A percentile compares a stretch with the other conserved stretches of the same genome.
These are phyloP conservation scores for Chamaenerion angustifolium DNA, from an alignment of 345 rosid species.

Conservation along the genomic window DNA sequence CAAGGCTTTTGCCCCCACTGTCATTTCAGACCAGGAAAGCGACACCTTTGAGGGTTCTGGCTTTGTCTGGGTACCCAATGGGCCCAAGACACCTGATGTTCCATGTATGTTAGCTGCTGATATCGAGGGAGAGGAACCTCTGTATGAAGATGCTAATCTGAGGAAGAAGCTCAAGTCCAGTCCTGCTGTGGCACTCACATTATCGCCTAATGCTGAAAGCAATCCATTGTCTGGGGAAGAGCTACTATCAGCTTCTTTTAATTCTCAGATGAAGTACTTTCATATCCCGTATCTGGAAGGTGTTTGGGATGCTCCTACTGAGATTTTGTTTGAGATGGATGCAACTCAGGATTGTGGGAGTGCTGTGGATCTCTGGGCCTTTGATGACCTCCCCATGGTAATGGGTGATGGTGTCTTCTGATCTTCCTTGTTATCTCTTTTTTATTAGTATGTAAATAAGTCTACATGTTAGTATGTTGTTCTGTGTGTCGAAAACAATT, in stretches of 20 bases:
- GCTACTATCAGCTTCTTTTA: constrained; percentile 22
- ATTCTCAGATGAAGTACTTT: constrained; percentile 28
- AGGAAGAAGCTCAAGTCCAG: constrained; percentile 36
- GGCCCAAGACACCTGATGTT: constrained; percentile 64
- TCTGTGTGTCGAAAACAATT: background rate
- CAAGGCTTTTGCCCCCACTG: constrained; percentile 20
- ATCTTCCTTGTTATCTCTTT: constrained; percentile 7
- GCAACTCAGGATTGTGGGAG: constrained; percentile 42
- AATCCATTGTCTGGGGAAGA: constrained; percentile 9
- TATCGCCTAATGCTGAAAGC: constrained; percentile 7
- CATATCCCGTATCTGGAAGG: constrained; percentile 40
- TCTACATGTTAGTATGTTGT: constrained; percentile 42
- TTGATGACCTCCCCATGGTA: constrained; percentile 48
- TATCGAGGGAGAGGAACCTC: constrained; percentile 34
- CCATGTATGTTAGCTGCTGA: constrained; percentile 39
- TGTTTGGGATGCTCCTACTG: constrained; percentile 62
- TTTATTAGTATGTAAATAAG: constrained; percentile 37
- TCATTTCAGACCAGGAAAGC: constrained; percentile 85
- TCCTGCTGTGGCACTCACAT: constrained; percentile 17
- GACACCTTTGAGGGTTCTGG: constrained; percentile 70
- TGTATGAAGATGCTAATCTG: constrained; percentile 49
- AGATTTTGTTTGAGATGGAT: constrained; percentile 42
- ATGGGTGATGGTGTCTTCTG: constrained; percentile 37
- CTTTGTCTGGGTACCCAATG: constrained; percentile 63
- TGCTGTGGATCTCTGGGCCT: constrained; percentile 52